phyloP scores from a whole-genome alignment of 495 filamentous ascomycete genomes.

The Penicilliopsis zonata region DNA sequence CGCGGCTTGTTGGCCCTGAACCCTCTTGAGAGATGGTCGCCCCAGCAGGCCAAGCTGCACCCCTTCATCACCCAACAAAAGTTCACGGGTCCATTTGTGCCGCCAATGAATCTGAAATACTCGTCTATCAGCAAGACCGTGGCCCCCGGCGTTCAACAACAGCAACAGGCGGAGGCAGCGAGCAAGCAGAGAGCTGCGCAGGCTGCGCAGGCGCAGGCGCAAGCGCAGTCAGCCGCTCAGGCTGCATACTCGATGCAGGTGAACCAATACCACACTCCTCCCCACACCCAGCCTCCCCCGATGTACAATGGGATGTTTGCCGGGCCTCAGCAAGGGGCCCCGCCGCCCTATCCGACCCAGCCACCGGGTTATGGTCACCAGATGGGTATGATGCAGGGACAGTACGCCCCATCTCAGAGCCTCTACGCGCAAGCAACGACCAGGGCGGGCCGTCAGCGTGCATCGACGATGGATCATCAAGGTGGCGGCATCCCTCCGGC shows the following conservation, averaged over 20 bases:
- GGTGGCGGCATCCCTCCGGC: slow-evolving; percentile 82
- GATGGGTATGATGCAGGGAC: slow-evolving; percentile 57
- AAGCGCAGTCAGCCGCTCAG: slow-evolving; percentile 45
- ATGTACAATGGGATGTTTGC: slow-evolving; percentile 76
- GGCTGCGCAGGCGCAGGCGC: slow-evolving; percentile 44
- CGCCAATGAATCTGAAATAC: slow-evolving; percentile 92
- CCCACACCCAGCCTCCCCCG: slow-evolving; percentile 44
- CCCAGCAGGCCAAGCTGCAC: slow-evolving; percentile 92
- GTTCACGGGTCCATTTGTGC: slow-evolving; percentile 88
- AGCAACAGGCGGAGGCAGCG: slow-evolving; percentile 83
- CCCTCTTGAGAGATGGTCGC: slow-evolving; percentile 94
- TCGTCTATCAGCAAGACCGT: slow-evolving; percentile 73
- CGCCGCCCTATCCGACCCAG: slow-evolving; percentile 77
- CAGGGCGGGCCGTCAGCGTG: slow-evolving; percentile 73
- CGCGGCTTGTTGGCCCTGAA: slow-evolving; percentile 89
- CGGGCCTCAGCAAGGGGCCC: slow-evolving; percentile 59
- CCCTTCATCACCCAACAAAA: slow-evolving; percentile 99
- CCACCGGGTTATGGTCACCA: slow-evolving; percentile 57
- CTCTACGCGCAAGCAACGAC: slow-evolving; percentile 81
- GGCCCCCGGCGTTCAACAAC: slow-evolving; percentile 92
- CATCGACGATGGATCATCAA: slow-evolving; percentile 91
- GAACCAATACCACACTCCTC: slow-evolving; percentile 39
- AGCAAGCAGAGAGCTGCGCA: slow-evolving; percentile 76
- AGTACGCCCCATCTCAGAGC: slow-evolving; percentile 57
- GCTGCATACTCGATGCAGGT: slow-evolving; percentile 46